Evolutionary conservation across 2,329 filamentous ascomycete species (phyloP).

Genomic region (Aspergillus pseudoviridinutans): DNA sequence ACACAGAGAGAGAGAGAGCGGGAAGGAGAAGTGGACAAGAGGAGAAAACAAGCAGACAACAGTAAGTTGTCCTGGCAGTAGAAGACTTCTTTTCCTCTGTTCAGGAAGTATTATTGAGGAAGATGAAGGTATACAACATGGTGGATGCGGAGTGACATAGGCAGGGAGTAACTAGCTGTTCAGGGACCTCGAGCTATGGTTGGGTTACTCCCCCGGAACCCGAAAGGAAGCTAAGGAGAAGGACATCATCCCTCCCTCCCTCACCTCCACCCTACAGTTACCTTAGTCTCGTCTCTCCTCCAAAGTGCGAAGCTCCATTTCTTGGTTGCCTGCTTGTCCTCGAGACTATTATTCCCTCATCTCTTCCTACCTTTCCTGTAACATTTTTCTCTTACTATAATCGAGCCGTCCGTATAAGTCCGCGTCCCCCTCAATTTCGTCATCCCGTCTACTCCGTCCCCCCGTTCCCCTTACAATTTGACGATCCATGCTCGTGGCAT

Average conservation of each 20-base stretch:
- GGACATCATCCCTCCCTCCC: background rate
- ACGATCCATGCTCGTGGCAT: conserved; percentile 26
- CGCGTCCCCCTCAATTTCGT: background rate
- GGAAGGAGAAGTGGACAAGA: background rate
- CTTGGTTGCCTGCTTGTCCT: background rate
- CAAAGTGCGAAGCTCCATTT: background rate
- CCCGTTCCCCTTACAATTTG: conserved; percentile 15
- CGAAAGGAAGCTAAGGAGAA: background rate
- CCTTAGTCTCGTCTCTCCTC: background rate
- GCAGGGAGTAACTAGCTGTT: background rate
- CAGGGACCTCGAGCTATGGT: background rate
- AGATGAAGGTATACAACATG: background rate
- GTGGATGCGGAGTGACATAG: background rate
- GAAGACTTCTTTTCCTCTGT: too few relatives aligned
- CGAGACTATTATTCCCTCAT: background rate
- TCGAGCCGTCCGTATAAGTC: background rate
- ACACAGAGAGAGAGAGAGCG: background rate
- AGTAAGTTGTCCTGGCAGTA: too few relatives aligned
- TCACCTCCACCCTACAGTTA: background rate
- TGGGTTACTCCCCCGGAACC: background rate
- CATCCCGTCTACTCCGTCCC: background rate
- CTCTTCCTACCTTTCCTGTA: background rate
- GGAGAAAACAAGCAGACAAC: background rate
- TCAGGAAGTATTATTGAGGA: too few relatives aligned
- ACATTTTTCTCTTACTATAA: background rate